phyloP scores from a whole-genome alignment of 805 yeast genomes.

The Blastobotrys americana region DNA sequence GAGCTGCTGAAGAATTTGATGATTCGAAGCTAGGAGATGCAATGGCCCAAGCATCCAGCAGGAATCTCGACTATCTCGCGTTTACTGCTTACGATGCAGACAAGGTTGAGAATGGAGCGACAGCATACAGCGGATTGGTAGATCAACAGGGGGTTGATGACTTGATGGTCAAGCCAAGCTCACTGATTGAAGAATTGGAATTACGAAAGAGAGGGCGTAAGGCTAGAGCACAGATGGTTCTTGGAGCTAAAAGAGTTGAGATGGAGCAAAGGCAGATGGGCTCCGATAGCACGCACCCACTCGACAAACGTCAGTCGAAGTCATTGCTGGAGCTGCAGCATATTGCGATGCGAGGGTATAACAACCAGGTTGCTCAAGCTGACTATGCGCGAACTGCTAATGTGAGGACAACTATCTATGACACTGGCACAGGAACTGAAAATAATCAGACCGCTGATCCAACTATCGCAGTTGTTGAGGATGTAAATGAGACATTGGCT shows the following conservation, averaged over 20 bases:
- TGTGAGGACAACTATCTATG: not conserved
- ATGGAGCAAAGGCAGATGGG: slow-evolving; percentile 5
- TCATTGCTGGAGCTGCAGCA: slow-evolving; percentile 28
- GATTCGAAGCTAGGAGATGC: slow-evolving; percentile 1
- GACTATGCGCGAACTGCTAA: not conserved
- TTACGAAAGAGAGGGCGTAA: slow-evolving; percentile 29
- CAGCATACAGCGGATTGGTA: not conserved
- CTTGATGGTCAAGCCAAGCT: slow-evolving; percentile 21
- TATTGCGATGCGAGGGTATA: slow-evolving; percentile 26
- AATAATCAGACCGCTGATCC: not conserved
- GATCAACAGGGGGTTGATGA: slow-evolving; percentile 1
- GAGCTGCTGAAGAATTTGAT: slow-evolving; percentile 7
- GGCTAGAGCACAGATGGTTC: slow-evolving; percentile 22
- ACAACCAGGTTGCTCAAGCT: slow-evolving; percentile 5
- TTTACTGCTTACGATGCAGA: slow-evolving; percentile 27
- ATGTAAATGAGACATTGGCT: slow-evolving; percentile 26
- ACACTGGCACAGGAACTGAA: not conserved
- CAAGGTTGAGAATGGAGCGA: not conserved
- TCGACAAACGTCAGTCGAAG: slow-evolving; percentile 22
- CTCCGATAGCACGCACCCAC: slow-evolving; percentile 21
- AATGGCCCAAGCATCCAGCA: not conserved
- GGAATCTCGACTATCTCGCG: slow-evolving; percentile 20
- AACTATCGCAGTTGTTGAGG: slow-evolving; percentile 10
- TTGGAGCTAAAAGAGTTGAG: slow-evolving; percentile 15
- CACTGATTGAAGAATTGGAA: slow-evolving; percentile 34